Conservation (phyloP, 495 filamentous ascomycete genomes). For the Penicillium egyptiacum region DNA sequence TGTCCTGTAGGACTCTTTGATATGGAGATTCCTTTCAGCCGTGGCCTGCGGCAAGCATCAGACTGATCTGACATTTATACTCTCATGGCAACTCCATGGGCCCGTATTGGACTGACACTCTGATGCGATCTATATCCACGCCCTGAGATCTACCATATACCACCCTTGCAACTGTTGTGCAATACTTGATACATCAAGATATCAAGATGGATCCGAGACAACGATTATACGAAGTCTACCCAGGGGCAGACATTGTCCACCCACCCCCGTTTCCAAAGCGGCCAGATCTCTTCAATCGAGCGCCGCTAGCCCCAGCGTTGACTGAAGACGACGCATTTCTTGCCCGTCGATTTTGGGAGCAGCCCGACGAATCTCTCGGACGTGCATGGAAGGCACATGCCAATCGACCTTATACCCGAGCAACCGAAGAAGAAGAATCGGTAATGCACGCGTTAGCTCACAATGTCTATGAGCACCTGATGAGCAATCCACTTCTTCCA, state of each 20-base stretch:
- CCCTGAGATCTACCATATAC: not conserved
- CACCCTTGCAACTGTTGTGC: not conserved
- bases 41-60: not conserved
- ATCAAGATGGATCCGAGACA: not conserved
- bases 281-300: conserved; percentile 25
- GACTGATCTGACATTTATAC: not conserved
- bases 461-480: conserved; percentile 31
- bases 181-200: not conserved
- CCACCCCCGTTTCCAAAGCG: conserved; percentile 21
- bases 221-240: conserved; percentile 1
- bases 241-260: conserved; percentile 2
- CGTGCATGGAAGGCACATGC: conserved; percentile 8
- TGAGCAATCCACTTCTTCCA: conserved; percentile 18
- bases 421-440: not conserved
- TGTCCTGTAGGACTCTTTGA: not conserved
- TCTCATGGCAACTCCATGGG: not conserved
- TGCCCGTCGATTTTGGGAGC: conserved; percentile 28
- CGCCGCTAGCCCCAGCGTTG: conserved; percentile 20
- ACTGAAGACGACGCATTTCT: conserved; percentile 20
- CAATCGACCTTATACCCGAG: conserved; percentile 10
- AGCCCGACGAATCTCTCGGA: conserved; percentile 21
- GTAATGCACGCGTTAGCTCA: conserved; percentile 16
- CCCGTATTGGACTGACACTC: not conserved
- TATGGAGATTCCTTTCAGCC: not conserved
- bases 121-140: not conserved